Percentiles rank a stretch among this genome's conserved stretches.
These are phyloP conservation scores for Geotrichum fermentans DNA, from an alignment of 1,139 yeast genomes.

Conservation along the genomic window DNA sequence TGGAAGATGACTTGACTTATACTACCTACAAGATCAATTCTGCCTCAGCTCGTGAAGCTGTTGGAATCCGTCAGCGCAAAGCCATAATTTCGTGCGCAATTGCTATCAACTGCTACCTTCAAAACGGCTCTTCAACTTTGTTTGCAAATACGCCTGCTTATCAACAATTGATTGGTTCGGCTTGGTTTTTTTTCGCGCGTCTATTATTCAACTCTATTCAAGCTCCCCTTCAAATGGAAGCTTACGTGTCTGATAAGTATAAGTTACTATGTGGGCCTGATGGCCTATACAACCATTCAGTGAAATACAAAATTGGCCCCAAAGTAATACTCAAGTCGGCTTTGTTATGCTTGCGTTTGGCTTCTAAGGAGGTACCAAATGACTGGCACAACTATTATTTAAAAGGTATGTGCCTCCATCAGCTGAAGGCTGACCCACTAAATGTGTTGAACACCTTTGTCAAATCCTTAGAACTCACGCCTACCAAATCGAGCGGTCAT, in stretches of 20 bases:
- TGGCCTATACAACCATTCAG: conserved; percentile 28
- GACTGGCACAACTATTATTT: conserved; percentile 65
- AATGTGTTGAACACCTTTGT: conserved; percentile 28
- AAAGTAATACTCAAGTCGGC: conserved; percentile 29
- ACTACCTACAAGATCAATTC: conserved; percentile 76
- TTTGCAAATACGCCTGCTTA: conserved; percentile 28
- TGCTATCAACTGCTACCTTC: conserved; percentile 56
- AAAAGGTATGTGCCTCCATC: conserved; percentile 56
- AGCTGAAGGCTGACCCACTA: conserved; percentile 34
- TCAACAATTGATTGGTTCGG: conserved; percentile 41
- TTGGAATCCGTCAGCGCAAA: conserved; percentile 64
- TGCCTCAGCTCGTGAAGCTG: conserved; percentile 54
- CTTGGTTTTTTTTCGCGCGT: conserved; percentile 57
- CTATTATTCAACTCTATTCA: conserved; percentile 55
- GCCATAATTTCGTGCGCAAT: conserved; percentile 69
- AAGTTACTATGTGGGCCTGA: conserved; percentile 30
- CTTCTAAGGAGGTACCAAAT: conserved; percentile 36
- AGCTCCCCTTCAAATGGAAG: conserved; percentile 56
- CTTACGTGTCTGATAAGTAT: conserved; percentile 30
- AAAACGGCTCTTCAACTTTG: conserved; percentile 24
- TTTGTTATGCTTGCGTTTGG: conserved; percentile 28
- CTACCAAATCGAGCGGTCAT: conserved; percentile 36
- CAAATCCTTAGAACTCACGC: conserved; percentile 37
- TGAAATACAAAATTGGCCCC: conserved; percentile 29
- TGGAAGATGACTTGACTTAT: conserved; percentile 88